These are phyloP conservation scores for Monilinia laxa DNA, from an alignment of 2,329 filamentous ascomycete species.

Conservation along the genomic window DNA sequence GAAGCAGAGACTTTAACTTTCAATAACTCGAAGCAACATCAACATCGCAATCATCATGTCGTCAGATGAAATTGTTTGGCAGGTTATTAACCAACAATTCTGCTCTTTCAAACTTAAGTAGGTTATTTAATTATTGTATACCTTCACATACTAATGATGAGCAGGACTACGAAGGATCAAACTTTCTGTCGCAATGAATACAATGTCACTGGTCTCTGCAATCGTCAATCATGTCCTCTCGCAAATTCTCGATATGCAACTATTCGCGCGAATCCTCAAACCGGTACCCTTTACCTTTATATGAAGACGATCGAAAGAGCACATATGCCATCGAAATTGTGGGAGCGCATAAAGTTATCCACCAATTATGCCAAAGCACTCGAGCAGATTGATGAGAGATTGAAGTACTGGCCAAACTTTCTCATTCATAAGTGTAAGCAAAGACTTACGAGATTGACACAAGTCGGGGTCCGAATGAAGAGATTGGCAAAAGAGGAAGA, in stretches of 20 bases:
- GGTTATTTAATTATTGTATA: constrained; percentile 36
- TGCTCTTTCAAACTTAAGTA: constrained; percentile 94
- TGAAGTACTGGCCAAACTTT: constrained; percentile 95
- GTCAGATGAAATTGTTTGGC: constrained; percentile 96
- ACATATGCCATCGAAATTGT: constrained; percentile 86
- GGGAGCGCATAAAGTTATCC: constrained; percentile 89
- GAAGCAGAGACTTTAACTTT: constrained; percentile 1
- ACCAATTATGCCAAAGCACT: constrained; percentile 89
- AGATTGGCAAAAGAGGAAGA: constrained; percentile 86
- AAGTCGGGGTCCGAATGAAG: constrained; percentile 80
- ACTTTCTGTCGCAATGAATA: constrained; percentile 96
- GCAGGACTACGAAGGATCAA: constrained; percentile 76
- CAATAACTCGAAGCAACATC: constrained; percentile 5
- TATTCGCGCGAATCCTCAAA: constrained; percentile 76
- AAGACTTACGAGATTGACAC: constrained; percentile 84
- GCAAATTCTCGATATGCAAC: constrained; percentile 93
- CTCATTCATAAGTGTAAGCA: constrained; percentile 95
- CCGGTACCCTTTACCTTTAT: constrained; percentile 86
- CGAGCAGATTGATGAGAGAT: constrained; percentile 77
- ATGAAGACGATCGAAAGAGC: constrained; percentile 92
- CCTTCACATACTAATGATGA: constrained; percentile 37
- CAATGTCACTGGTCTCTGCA: constrained; percentile 82
- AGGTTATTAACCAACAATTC: constrained; percentile 92
- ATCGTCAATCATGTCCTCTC: constrained; percentile 83
- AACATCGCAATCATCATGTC: constrained; percentile 56